These are phyloP conservation scores for Boletellus ananiceps DNA, from an alignment of 768 basidiomycete genomes.

Conservation along the genomic window DNA sequence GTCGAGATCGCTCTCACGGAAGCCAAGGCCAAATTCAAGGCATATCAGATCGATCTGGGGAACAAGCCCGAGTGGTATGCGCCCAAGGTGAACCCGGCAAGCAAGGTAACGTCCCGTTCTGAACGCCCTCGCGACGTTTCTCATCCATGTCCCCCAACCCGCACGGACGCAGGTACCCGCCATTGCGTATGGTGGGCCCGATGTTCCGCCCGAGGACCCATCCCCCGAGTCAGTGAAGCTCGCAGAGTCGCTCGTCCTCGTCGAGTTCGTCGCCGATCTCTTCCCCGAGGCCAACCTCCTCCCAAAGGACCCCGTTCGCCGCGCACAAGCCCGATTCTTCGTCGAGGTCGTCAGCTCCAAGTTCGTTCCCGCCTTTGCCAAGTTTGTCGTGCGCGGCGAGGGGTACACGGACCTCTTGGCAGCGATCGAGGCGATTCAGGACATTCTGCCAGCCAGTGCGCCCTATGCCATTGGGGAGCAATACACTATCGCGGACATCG, in stretches of 20 bases:
- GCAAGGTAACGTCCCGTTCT: conserved; percentile 44
- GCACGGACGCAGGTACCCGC: conserved; percentile 23
- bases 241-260: conserved; percentile 59
- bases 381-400: conserved; percentile 37
- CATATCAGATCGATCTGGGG: conserved; percentile 53
- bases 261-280: conserved; percentile 65
- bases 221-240: conserved; percentile 58
- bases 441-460: conserved; percentile 40
- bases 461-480: conserved; percentile 33
- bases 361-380: conserved; percentile 37
- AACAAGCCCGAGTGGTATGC: conserved; percentile 73
- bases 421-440: conserved; percentile 48
- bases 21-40: conserved; percentile 42
- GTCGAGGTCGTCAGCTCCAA: conserved; percentile 50
- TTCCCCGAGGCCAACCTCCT: conserved; percentile 45
- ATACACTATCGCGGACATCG: conserved; percentile 57
- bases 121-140: too few relatives aligned
- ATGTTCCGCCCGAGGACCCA: conserved; percentile 49
- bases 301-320: conserved; percentile 50
- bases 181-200: conserved; percentile 57
- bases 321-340: conserved; percentile 61
- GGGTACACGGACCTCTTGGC: conserved; percentile 38
- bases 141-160: too few relatives aligned
- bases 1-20: conserved; percentile 61
- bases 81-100: conserved; percentile 58